Conservation (phyloP, 768 basidiomycete genomes). For the Astraeus odoratus region DNA sequence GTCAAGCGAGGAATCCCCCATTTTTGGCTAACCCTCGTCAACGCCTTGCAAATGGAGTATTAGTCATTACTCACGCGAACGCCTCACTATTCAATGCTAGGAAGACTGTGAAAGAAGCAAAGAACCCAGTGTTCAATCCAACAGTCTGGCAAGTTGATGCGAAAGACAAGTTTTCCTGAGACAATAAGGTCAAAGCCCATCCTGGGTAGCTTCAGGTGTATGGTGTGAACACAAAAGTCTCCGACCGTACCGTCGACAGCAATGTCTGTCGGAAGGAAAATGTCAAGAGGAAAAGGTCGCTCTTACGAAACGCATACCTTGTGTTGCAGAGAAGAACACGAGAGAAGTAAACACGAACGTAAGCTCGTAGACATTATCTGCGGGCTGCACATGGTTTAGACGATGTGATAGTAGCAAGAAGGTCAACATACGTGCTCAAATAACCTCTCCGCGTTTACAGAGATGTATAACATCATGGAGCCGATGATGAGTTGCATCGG, state of each 20-base stretch:
- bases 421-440: slow-evolving; percentile 66
- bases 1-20: slow-evolving; percentile 73
- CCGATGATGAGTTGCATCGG: slow-evolving; percentile 94
- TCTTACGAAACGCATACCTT: slow-evolving; percentile 48
- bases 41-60: slow-evolving; percentile 4
- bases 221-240: slow-evolving; percentile 24
- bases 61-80: slow-evolving; percentile 55
- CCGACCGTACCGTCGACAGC: slow-evolving; percentile 86
- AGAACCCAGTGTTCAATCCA: slow-evolving; percentile 92
- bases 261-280: slow-evolving; percentile 55
- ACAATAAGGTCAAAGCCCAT: slow-evolving; percentile 80
- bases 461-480: slow-evolving; percentile 72
- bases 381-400: slow-evolving; percentile 49
- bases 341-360: slow-evolving; percentile 83
- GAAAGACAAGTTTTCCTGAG: slow-evolving; percentile 89
- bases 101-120: slow-evolving; percentile 95
- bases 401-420: slow-evolving; percentile 2
- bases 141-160: slow-evolving; percentile 98
- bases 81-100: slow-evolving; percentile 93
- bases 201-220: slow-evolving; percentile 37
- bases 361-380: slow-evolving; percentile 67
- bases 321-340: slow-evolving; percentile 94
- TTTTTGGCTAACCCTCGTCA: slow-evolving; percentile 41
- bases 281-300: slow-evolving; percentile 11
- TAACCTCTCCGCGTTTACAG: slow-evolving; percentile 64